Conservation (phyloP, 768 basidiomycete species). For the Collybia sp. region DNA sequence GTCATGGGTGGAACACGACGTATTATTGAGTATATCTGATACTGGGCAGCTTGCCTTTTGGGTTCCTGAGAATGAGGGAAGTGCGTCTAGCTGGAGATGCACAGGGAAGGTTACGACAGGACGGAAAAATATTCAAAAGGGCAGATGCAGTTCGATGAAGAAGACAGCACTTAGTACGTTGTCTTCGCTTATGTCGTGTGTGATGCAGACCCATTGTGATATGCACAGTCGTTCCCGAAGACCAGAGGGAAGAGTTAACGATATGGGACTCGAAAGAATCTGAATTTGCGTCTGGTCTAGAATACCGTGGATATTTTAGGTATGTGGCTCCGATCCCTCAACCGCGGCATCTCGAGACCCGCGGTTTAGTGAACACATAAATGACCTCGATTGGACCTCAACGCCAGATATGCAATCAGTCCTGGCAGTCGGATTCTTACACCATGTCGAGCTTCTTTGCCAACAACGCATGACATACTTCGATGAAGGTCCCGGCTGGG, state of each 20-base stretch:
- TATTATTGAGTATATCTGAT: slow-evolving; percentile 72
- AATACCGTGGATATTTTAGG: slow-evolving; percentile 63
- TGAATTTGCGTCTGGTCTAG: slow-evolving; percentile 88
- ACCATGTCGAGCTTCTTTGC: slow-evolving; percentile 81
- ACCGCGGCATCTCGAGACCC: neutral
- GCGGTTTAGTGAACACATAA: slow-evolving; percentile 47
- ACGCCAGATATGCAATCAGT: slow-evolving; percentile 89
- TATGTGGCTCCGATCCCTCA: slow-evolving; percentile 22
- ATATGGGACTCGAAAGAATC: slow-evolving; percentile 97
- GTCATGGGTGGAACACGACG: slow-evolving; percentile 55
- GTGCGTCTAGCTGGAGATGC: slow-evolving; percentile 49
- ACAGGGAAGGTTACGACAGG: slow-evolving; percentile 76
- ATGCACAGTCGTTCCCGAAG: slow-evolving; percentile 50
- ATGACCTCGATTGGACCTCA: slow-evolving; percentile 91
- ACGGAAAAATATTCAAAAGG: slow-evolving; percentile 58
- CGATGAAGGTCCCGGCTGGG: slow-evolving; percentile 78
- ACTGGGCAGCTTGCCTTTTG: slow-evolving; percentile 86
- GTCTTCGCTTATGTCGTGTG: neutral
- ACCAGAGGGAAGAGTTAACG: slow-evolving; percentile 73
- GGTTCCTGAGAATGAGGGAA: slow-evolving; percentile 46
- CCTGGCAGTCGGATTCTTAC: slow-evolving; percentile 81
- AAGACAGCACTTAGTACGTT: slow-evolving; percentile 82
- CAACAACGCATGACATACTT: slow-evolving; percentile 93
- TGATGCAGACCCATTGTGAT: neutral
- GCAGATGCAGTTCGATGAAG: slow-evolving; percentile 85